These are phyloP conservation scores for Penicillium ucsense DNA, from an alignment of 495 filamentous ascomycete genomes.

Conservation along the genomic window DNA sequence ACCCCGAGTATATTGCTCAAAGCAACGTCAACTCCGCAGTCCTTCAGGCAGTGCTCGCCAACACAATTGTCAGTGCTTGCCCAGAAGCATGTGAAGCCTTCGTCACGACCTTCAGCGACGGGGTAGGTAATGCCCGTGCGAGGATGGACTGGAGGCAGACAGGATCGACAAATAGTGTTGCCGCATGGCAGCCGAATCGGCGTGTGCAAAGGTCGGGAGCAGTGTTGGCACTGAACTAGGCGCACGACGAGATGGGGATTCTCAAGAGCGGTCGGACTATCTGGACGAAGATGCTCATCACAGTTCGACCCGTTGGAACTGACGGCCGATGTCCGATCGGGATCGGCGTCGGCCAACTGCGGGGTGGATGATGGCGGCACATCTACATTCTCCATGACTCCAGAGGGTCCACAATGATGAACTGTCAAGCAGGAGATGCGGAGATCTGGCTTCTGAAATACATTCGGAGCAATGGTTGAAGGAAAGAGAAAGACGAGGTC, in stretches of 20 bases:
- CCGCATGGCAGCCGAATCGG: constrained; percentile 81
- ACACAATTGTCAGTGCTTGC: constrained; percentile 38
- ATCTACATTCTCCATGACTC: constrained; percentile 23
- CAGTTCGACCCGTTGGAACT: constrained; percentile 8
- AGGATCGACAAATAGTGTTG: constrained; percentile 62
- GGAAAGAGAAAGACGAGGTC: constrained; percentile 1
- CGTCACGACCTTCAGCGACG: constrained; percentile 47
- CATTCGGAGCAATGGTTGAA: constrained; percentile 1
- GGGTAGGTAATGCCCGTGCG: constrained; percentile 69
- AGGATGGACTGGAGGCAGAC: constrained; percentile 54
- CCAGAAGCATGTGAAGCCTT: constrained; percentile 67
- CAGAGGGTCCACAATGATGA: background rate
- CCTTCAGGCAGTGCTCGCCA: constrained; percentile 62
- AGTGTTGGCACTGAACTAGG: constrained; percentile 64
- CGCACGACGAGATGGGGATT: constrained; percentile 45
- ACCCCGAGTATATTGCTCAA: constrained; percentile 53
- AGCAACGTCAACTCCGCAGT: constrained; percentile 69
- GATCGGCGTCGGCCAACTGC: constrained; percentile 2
- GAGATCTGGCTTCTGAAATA: background rate
- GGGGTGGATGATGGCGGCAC: constrained; percentile 3
- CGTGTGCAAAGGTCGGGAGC: constrained; percentile 54
- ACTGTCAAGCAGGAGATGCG: background rate
- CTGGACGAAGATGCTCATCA: constrained; percentile 30
- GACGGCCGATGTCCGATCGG: constrained; percentile 2
- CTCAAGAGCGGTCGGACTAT: constrained; percentile 28